These are phyloP conservation scores for Chaetomiaceae sp. DNA, from an alignment of 2,329 filamentous ascomycete genomes.

Conservation along the genomic window DNA sequence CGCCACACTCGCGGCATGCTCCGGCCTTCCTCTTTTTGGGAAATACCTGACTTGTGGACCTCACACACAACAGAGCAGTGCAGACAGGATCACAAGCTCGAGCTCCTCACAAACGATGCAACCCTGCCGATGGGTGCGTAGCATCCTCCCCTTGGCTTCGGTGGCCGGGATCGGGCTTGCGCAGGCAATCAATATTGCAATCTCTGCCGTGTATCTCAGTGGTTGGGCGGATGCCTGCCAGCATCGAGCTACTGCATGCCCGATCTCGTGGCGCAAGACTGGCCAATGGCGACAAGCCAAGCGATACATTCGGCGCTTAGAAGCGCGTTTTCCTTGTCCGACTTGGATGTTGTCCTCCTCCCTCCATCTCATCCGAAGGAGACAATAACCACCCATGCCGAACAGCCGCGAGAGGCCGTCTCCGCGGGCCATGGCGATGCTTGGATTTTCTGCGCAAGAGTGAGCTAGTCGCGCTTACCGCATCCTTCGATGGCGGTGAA, in stretches of 20 bases:
- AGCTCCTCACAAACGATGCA: constrained; percentile 6
- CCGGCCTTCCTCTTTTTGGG: too few relatives aligned
- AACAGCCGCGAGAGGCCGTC: constrained; percentile 11
- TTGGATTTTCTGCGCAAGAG: not conserved
- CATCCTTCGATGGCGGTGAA: constrained; percentile 10
- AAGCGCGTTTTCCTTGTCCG: constrained; percentile 18
- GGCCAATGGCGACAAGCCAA: constrained; percentile 16
- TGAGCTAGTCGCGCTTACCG: not conserved
- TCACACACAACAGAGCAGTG: too few relatives aligned
- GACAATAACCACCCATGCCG: constrained; percentile 7
- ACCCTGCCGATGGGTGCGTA: not conserved
- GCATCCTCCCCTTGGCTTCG: not conserved
- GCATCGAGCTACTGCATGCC: constrained; percentile 8
- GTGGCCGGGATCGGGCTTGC: not conserved
- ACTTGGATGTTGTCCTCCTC: not conserved
- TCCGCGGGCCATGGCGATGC: not conserved
- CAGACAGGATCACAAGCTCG: too few relatives aligned
- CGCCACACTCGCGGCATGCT: too few relatives aligned
- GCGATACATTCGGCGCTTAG: constrained; percentile 22
- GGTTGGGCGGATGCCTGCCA: constrained; percentile 4
- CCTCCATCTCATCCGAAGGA: constrained; percentile 6
- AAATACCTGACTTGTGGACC: too few relatives aligned
- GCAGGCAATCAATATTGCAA: constrained; percentile 22
- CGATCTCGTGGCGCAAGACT: constrained; percentile 22
- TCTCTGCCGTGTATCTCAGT: constrained; percentile 17